Evolutionary conservation across 768 basidiomycete genomes (phyloP), one percentile per base, ranked within the genome.

Genomic region (Rhizopogon sp.): DNA sequence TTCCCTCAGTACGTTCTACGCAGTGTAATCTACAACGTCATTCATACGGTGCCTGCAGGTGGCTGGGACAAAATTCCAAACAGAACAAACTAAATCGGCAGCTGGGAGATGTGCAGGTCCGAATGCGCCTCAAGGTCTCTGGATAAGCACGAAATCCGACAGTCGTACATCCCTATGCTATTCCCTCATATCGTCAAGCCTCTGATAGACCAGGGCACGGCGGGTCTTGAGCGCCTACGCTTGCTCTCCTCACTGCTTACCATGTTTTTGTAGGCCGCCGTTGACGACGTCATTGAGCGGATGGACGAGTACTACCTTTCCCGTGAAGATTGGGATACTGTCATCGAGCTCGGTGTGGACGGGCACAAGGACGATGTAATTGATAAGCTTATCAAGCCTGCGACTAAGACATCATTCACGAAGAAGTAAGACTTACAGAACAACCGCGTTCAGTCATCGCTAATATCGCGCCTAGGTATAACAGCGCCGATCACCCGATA

Each of bases 61-160:
- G 93, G 93, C 84, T 99, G 11, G 96, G 96, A 8, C 93, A 98
- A 66, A 98, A 98, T 70, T 98, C 97, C 55, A 96, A 95, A 65
- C 88, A 90, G 68, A 78, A 64, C 59, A 97, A 96, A 63, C 79
- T 98, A 0, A 76, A 67, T 53, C 81, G 95, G 39, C 86, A 89
- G 59, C 76, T 99, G 16, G 81, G 80, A 39, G 97, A 99, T 56
- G 85, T 98, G 9, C 96, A 98, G 69, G 89, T 93, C 43, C 87
- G 88, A 47, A 97, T 98, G 97, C 86, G 96, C 2, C 79, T 98
- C 55, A 90, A 87, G 63, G 90, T 94, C 0, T 96, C 95, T 7
- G 94, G 92, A 96, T 72, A 88, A 88, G 70, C 69, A 77, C 5
- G 96, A 98, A 70, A 92, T 98, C 60, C 80, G 97, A 50, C 88